Percentiles rank a stretch among this genome's conserved stretches.
Evolutionary conservation across 2,329 filamentous ascomycete genomes (phyloP).

Genomic region (Pseudocercospora fuligena): DNA sequence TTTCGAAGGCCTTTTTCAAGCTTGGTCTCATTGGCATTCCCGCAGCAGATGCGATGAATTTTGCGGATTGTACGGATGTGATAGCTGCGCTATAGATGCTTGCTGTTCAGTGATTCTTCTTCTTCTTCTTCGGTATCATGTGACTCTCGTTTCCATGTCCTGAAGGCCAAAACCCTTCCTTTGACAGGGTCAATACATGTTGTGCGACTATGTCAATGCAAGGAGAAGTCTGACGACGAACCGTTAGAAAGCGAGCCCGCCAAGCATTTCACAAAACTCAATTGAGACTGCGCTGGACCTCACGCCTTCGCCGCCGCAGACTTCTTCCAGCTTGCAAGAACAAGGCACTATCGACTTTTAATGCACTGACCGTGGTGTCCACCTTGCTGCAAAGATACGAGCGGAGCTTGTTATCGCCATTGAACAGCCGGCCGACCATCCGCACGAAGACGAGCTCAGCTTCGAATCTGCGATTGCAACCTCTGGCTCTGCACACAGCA

Average conservation of each 20-base stretch:
- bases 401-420: neutral
- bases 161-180: neutral
- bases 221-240: neutral
- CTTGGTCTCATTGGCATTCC: constrained; percentile 26
- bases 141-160: no score
- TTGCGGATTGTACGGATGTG: constrained; percentile 25
- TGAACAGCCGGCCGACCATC: constrained; percentile 5
- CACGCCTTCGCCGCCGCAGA: neutral
- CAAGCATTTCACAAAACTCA: neutral
- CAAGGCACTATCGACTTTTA: neutral
- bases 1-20: constrained; percentile 37
- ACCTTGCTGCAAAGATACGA: neutral
- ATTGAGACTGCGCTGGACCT: neutral
- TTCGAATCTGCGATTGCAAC: neutral
- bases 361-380: neutral
- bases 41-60: constrained; percentile 12
- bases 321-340: neutral
- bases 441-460: neutral
- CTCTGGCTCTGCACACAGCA: neutral
- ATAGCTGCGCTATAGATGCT: constrained; percentile 12
- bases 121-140: neutral
- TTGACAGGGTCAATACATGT: neutral
- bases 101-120: neutral
- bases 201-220: constrained; percentile 1
- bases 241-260: neutral